Evolutionary conservation across 192 early-diverging fungal genomes (phyloP), one percentile per base, ranked within the genome.

Genomic region (Coemansia furcata): DNA sequence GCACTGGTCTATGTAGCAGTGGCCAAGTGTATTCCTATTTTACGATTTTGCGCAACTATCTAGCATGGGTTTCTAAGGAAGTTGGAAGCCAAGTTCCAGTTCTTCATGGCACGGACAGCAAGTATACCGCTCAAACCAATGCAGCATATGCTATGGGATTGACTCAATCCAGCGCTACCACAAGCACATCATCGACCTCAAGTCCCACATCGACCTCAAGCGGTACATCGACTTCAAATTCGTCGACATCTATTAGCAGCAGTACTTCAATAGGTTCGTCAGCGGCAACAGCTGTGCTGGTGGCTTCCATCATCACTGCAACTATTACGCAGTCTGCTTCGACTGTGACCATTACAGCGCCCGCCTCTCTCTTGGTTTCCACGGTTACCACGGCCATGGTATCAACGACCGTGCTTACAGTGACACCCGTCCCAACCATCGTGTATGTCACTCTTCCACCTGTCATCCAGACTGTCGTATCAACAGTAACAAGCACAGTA

Each of bases 31-130:
- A 55, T 11, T 55, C 52, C 4, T 55, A 55, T 33, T 55, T 32
- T 14, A 55, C 30, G 14, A 17, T 55, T 55, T 55, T 55, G 52
- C 52, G 52, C 52, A 55, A 55, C 33, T 55, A 55, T 33, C 23
- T 55, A 15, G 52, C 52, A 6, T 55, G 52, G 52, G 52, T 55
- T 15, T 15, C 52, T 3, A 30, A 26, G 14, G 52, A 55, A 30
- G 52, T 55, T 2, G 29, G 29, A 5, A 12, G 30, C 52, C 26
- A 11, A 33, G 52, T 55, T 30, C 30, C 52, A 33, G 52, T 55
- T 8, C 26, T 55, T 55, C 52, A 55, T 55, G 52, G 52, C 4
- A 14, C 52, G 4, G 52, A 55, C 52, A 55, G 30, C 52, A 55
- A 32, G 30, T 55, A 55, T 19, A 14, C 52, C 14, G 29, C 52